Conservation (phyloP, 306 rosid genomes). For the Echinosophora koreensis region DNA sequence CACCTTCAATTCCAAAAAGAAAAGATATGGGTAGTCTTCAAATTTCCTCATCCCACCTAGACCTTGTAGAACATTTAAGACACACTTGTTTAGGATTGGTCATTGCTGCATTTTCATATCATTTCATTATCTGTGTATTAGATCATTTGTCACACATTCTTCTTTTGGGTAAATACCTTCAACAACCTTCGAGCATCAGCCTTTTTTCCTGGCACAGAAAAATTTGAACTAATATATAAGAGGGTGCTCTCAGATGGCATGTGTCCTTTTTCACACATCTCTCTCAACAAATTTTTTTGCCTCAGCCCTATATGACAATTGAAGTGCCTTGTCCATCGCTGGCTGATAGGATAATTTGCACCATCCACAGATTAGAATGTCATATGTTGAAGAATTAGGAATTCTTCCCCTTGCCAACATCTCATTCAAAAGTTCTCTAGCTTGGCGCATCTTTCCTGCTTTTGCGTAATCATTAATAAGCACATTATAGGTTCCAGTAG, state of each 20-base stretch:
- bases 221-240: slow-evolving; percentile 62
- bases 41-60: slow-evolving; percentile 17
- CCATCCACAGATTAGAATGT: slow-evolving; percentile 86
- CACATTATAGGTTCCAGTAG: slow-evolving; percentile 75
- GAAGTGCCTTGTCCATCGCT: slow-evolving; percentile 64
- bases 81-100: not conserved
- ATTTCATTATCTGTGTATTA: slow-evolving; percentile 29
- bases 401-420: slow-evolving; percentile 73
- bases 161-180: slow-evolving; percentile 60
- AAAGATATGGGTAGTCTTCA: slow-evolving; percentile 3
- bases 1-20: slow-evolving; percentile 18
- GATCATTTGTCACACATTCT: slow-evolving; percentile 54
- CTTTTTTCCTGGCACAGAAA: slow-evolving; percentile 76
- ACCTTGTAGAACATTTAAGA: slow-evolving; percentile 3
- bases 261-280: slow-evolving; percentile 78
- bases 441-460: slow-evolving; percentile 87
- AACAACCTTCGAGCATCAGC: slow-evolving; percentile 72
- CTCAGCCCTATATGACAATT: slow-evolving; percentile 66
- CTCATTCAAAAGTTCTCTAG: slow-evolving; percentile 89
- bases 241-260: slow-evolving; percentile 76
- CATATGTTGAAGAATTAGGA: slow-evolving; percentile 87
- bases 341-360: slow-evolving; percentile 70
- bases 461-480: slow-evolving; percentile 83
- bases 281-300: slow-evolving; percentile 75
- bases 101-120: slow-evolving; percentile 9